phyloP scores from a whole-genome alignment of 2,329 filamentous ascomycete species.

The Monilinia aucupariae region DNA sequence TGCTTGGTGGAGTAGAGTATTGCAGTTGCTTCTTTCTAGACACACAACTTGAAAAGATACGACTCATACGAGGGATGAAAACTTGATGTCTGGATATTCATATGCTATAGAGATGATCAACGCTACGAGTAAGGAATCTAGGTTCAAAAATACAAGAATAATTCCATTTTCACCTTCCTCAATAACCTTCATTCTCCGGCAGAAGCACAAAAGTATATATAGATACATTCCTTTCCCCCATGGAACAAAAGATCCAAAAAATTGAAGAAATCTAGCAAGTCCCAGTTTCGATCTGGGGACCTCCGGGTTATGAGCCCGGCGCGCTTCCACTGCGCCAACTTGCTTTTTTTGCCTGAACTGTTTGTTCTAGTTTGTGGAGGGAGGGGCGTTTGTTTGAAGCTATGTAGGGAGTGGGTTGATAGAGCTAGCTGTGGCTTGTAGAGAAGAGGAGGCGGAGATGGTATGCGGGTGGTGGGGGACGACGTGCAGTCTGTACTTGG shows the following conservation, averaged over 20 bases:
- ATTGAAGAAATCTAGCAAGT: constrained; percentile 30
- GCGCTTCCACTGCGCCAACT: too few species aligned
- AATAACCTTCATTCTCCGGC: not conserved
- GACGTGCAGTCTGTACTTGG: constrained; percentile 2
- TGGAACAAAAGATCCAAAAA: too few species aligned
- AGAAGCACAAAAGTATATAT: not conserved
- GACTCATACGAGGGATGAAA: too few species aligned
- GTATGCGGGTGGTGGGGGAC: not conserved
- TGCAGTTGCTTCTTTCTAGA: too few species aligned
- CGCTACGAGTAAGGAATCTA: too few species aligned
- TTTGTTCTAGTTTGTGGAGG: not conserved
- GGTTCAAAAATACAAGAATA: not conserved
- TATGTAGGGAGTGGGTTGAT: too few species aligned
- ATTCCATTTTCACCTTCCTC: not conserved
- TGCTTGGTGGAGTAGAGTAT: too few species aligned
- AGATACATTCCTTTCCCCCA: too few species aligned
- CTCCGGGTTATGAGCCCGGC: constrained; percentile 38
- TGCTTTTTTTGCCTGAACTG: not conserved
- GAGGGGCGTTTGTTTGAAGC: accelerated
- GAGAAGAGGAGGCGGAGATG: not conserved
- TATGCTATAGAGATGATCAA: too few species aligned
- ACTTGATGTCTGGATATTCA: not conserved
- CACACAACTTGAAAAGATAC: too few species aligned
- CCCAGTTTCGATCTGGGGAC: constrained; percentile 36
- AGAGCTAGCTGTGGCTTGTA: too few species aligned